Percentiles rank a stretch among this genome's conserved stretches.
Evolutionary conservation across 805 yeast genomes (phyloP).

Genomic region (Yarrowia sp.): DNA sequence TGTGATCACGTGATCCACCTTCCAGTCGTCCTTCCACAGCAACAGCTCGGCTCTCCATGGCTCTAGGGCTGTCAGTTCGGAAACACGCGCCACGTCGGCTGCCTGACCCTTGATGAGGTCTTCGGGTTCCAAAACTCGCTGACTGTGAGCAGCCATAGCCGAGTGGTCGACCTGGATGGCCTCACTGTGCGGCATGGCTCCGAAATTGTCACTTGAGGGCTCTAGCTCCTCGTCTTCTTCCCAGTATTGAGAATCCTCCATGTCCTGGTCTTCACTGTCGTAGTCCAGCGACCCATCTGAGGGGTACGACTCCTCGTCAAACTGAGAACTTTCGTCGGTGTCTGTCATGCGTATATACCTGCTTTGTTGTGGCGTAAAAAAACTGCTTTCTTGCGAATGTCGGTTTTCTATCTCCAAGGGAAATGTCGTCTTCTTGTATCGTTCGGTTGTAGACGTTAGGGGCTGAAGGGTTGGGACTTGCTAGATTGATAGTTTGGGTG

Average conservation of each 20-base stretch:
- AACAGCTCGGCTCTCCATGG: slow-evolving; percentile 28
- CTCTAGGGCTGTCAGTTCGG: slow-evolving; percentile 29
- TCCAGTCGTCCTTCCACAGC: slow-evolving; percentile 39
- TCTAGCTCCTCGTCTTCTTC: slow-evolving; percentile 24
- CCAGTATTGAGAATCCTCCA: slow-evolving; percentile 30
- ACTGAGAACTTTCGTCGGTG: slow-evolving; percentile 27
- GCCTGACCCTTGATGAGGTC: slow-evolving; percentile 7
- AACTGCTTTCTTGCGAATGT: too few relatives aligned
- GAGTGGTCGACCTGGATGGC: slow-evolving; percentile 17
- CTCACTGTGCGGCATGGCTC: slow-evolving; percentile 7
- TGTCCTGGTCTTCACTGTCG: slow-evolving; percentile 25
- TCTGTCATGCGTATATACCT: slow-evolving; percentile 10
- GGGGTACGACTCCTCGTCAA: slow-evolving; percentile 24
- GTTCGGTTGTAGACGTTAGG: not conserved
- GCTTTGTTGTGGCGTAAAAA: too few relatives aligned
- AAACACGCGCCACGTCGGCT: not conserved
- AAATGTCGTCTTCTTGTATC: too few relatives aligned
- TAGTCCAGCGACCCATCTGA: slow-evolving; percentile 15
- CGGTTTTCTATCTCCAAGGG: too few relatives aligned
- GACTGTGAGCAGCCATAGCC: not conserved
- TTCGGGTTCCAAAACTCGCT: slow-evolving; percentile 13
- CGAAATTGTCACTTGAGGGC: not conserved
- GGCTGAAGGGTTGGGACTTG: slow-evolving; percentile 19
- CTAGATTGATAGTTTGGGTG: slow-evolving; percentile 5
- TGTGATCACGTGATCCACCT: slow-evolving; percentile 34